phyloP scores from a whole-genome alignment of 2,329 filamentous ascomycete genomes.

The Cryphonectria naterciae region DNA sequence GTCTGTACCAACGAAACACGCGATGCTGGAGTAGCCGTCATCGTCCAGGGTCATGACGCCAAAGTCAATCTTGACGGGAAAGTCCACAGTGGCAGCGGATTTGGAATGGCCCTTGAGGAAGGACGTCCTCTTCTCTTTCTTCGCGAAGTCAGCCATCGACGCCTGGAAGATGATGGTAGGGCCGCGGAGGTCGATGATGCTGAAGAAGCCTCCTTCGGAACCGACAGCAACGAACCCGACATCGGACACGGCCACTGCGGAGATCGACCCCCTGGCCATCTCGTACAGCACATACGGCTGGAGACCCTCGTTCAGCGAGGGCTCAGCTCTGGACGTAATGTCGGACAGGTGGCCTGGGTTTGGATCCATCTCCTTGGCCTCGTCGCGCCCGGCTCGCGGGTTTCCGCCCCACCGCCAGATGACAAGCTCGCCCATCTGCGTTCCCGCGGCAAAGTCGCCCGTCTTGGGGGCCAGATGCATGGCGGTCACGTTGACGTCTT shows the following conservation, averaged over 20 bases:
- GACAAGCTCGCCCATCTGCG: constrained; percentile 80
- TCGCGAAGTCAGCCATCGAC: constrained; percentile 73
- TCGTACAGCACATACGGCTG: constrained; percentile 81
- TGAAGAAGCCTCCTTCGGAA: constrained; percentile 80
- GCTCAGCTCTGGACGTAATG: constrained; percentile 74
- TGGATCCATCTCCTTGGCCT: constrained; percentile 53
- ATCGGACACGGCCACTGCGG: constrained; percentile 81
- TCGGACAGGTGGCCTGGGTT: constrained; percentile 74
- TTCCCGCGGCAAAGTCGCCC: constrained; percentile 83
- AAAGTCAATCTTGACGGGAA: constrained; percentile 83
- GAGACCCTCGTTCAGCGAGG: constrained; percentile 66
- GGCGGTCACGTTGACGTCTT: constrained; percentile 75
- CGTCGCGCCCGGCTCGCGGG: constrained; percentile 68
- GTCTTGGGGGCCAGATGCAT: constrained; percentile 81
- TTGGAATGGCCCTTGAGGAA: constrained; percentile 64
- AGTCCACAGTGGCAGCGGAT: constrained; percentile 63
- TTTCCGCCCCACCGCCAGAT: constrained; percentile 91
- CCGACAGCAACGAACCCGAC: constrained; percentile 90
- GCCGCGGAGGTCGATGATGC: constrained; percentile 84
- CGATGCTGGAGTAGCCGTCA: constrained; percentile 94
- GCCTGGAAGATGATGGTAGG: constrained; percentile 81
- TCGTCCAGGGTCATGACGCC: constrained; percentile 90
- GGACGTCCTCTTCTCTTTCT: constrained; percentile 75
- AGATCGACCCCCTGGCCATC: constrained; percentile 81
- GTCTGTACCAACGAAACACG: constrained; percentile 88